These are phyloP conservation scores for Plantago rigida DNA, from an alignment of 305 asterid genomes.

Conservation along the genomic window DNA sequence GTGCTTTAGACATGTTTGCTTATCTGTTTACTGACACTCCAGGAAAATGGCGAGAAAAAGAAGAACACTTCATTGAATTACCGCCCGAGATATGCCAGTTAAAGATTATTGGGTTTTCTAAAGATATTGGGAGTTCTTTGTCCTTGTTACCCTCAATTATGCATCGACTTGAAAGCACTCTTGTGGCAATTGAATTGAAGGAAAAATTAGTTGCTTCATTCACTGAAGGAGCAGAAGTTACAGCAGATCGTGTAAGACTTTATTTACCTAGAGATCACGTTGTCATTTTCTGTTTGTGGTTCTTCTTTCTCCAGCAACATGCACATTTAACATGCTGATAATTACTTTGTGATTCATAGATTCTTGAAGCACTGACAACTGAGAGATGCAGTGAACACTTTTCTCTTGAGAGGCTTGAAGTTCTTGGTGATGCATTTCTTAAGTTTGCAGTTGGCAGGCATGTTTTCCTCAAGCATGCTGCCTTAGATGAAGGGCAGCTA, in stretches of 20 bases:
- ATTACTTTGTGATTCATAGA: constrained; percentile 42
- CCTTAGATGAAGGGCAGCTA: constrained; percentile 88
- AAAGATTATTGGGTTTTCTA: constrained; percentile 87
- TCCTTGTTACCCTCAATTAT: constrained; percentile 85
- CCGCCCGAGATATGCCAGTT: constrained; percentile 93
- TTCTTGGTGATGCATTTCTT: constrained; percentile 96
- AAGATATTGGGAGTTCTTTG: constrained; percentile 88
- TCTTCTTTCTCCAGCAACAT: neutral
- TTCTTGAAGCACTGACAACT: constrained; percentile 98
- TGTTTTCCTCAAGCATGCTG: constrained; percentile 61
- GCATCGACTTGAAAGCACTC: constrained; percentile 83
- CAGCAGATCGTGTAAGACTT: constrained; percentile 56
- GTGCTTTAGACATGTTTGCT: too few relatives aligned
- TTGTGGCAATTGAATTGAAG: constrained; percentile 80
- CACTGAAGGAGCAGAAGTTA: constrained; percentile 71
- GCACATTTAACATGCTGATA: constrained; percentile 19
- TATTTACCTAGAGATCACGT: constrained; percentile 1
- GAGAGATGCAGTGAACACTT: constrained; percentile 76
- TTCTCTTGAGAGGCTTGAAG: constrained; percentile 97
- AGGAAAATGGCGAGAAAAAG: constrained; percentile 67
- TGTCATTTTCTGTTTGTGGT: constrained; percentile 16
- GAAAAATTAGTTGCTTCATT: constrained; percentile 59
- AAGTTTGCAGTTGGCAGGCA: constrained; percentile 88
- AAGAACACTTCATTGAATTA: constrained; percentile 78
- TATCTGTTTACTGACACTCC: constrained; percentile 12